Evolutionary conservation across 164 flowering plant genomes (phyloP).

Genomic region (Sextonia rubra): DNA sequence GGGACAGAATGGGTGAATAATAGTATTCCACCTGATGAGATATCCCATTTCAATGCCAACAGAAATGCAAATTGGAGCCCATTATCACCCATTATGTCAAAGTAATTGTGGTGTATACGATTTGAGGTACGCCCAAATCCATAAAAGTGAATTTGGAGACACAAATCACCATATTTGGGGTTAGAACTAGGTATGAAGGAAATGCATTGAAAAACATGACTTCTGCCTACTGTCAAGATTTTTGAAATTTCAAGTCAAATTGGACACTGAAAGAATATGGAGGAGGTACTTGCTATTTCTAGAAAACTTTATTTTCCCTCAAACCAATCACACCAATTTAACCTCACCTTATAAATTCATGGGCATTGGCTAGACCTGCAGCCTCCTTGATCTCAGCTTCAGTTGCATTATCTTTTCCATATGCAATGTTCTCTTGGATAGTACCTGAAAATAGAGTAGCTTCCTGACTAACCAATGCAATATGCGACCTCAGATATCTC

Average conservation of each 20-base stretch:
- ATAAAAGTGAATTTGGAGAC: neutral
- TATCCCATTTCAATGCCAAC: neutral
- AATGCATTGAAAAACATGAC: too few relatives aligned
- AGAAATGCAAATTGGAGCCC: neutral
- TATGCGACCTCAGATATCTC: slow-evolving; percentile 20
- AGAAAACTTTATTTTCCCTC: neutral
- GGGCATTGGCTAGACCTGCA: slow-evolving; percentile 29
- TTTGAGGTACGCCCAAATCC: neutral
- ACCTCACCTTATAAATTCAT: slow-evolving; percentile 26
- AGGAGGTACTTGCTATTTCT: neutral
- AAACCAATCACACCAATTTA: neutral
- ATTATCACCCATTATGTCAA: neutral
- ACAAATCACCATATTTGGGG: neutral
- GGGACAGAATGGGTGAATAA: neutral
- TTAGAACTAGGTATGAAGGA: too few relatives aligned
- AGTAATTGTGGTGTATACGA: neutral
- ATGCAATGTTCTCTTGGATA: slow-evolving; percentile 23
- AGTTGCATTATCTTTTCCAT: slow-evolving; percentile 19
- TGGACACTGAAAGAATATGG: neutral
- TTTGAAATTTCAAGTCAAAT: too few relatives aligned
- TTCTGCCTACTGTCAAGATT: too few relatives aligned
- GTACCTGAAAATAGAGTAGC: slow-evolving; percentile 29
- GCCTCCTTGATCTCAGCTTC: slow-evolving; percentile 27
- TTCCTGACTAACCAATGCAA: slow-evolving; percentile 38
- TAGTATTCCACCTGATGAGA: neutral